Evolutionary conservation across 306 rosid genomes (phyloP).

Genomic region (Sicyos edulis): DNA sequence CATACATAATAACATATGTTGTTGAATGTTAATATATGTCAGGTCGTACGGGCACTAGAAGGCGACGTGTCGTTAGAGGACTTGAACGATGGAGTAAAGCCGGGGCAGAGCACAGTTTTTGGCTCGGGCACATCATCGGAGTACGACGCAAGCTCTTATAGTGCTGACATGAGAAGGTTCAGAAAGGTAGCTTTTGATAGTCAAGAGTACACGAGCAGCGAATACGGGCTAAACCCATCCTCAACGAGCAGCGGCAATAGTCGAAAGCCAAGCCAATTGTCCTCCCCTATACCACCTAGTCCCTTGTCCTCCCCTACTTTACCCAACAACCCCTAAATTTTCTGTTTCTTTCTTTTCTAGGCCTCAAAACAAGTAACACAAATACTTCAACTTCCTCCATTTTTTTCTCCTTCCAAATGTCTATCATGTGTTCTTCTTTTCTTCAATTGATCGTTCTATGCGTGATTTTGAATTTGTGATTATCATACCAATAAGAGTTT

Average conservation of each 20-base stretch:
- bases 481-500: too few species aligned
- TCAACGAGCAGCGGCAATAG: slow-evolving; percentile 37
- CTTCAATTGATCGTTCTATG: too few species aligned
- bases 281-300: neutral
- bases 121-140: slow-evolving; percentile 32
- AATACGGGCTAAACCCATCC: slow-evolving; percentile 59
- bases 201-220: slow-evolving; percentile 42
- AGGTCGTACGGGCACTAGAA: slow-evolving; percentile 60
- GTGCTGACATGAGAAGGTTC: slow-evolving; percentile 49
- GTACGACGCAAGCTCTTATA: slow-evolving; percentile 38
- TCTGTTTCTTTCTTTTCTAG: neutral
- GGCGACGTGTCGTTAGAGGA: slow-evolving; percentile 69
- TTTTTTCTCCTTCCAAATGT: neutral
- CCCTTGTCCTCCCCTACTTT: too few species aligned
- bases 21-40: too few species aligned
- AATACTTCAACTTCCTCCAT: too few species aligned
- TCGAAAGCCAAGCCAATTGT: neutral
- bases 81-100: slow-evolving; percentile 45
- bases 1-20: too few species aligned
- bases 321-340: neutral
- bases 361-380: too few species aligned
- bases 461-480: too few species aligned
- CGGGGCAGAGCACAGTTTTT: slow-evolving; percentile 33
- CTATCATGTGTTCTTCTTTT: too few species aligned
- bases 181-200: slow-evolving; percentile 38